Conservation (phyloP, 2,329 filamentous ascomycete genomes). For the Pseudogymnoascus sp. region DNA sequence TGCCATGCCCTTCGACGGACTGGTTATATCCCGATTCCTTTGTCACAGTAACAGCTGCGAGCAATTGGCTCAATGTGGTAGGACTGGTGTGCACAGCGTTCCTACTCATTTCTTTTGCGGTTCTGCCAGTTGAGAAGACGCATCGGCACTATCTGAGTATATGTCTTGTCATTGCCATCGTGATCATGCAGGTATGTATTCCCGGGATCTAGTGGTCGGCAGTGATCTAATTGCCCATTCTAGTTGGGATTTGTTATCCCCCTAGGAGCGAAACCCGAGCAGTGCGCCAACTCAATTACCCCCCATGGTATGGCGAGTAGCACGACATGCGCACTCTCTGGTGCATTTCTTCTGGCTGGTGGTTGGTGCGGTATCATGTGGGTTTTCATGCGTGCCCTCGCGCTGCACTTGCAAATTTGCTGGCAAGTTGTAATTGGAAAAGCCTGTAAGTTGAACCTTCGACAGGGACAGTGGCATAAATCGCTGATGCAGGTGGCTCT, state of each 20-base stretch:
- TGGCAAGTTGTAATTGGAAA: conserved; percentile 89
- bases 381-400: conserved; percentile 83
- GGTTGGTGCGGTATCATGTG: conserved; percentile 80
- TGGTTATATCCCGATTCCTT: conserved; percentile 62
- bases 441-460: conserved; percentile 39
- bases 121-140: conserved; percentile 80
- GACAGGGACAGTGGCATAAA: neutral
- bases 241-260: conserved; percentile 88
- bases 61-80: conserved; percentile 77
- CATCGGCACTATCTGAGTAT: conserved; percentile 89
- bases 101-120: conserved; percentile 69
- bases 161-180: conserved; percentile 67
- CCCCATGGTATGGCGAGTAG: conserved; percentile 85
- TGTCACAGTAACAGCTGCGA: conserved; percentile 49
- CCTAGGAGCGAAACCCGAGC: conserved; percentile 64
- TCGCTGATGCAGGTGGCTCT: neutral
- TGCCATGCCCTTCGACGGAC: conserved; percentile 81
- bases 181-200: conserved; percentile 67
- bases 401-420: conserved; percentile 93
- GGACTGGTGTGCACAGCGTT: conserved; percentile 66
- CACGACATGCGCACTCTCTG: conserved; percentile 77
- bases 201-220: neutral
- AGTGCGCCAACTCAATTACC: conserved; percentile 86
- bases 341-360: conserved; percentile 75
- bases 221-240: conserved; percentile 18